Evolutionary conservation across 1,139 yeast genomes (phyloP).

Genomic region (Candida albicans): DNA sequence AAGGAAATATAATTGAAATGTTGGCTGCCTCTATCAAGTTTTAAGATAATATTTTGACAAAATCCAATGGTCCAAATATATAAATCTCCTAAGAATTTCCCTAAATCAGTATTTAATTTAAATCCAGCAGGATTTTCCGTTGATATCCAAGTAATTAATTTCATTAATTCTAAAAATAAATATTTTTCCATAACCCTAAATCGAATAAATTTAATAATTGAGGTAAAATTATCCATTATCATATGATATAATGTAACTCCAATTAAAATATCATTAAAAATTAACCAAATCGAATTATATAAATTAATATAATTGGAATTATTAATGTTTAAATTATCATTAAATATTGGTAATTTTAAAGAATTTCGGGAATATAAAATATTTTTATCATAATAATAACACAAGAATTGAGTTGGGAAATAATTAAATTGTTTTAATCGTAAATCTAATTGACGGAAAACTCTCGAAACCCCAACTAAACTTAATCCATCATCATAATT

Average conservation of each 20-base stretch:
- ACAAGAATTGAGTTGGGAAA: conserved; percentile 78
- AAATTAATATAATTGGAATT: conserved; percentile 81
- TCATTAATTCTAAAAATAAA: conserved; percentile 36
- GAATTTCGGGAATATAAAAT: conserved; percentile 28
- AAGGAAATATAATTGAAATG: not conserved
- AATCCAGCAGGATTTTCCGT: conserved; percentile 88
- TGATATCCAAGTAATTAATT: conserved; percentile 72
- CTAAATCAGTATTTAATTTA: conserved; percentile 83
- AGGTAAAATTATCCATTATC: conserved; percentile 44
- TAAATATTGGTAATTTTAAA: conserved; percentile 38
- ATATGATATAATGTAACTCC: conserved; percentile 64
- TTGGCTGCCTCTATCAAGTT: not conserved
- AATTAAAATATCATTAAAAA: conserved; percentile 74
- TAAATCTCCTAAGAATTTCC: conserved; percentile 82
- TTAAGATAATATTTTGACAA: conserved; percentile 45
- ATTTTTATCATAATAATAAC: conserved; percentile 43
- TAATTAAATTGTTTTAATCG: conserved; percentile 75
- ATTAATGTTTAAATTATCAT: conserved; percentile 41
- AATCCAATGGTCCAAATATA: conserved; percentile 81
- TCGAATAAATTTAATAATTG: conserved; percentile 36
- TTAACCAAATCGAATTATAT: conserved; percentile 87
- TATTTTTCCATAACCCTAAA: conserved; percentile 33
- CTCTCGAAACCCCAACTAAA: conserved; percentile 52
- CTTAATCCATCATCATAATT: conserved; percentile 3
- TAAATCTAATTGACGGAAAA: conserved; percentile 76